Evolutionary conservation across 2,329 filamentous ascomycete genomes (phyloP).

Genomic region (Penicillium capsulatum): DNA sequence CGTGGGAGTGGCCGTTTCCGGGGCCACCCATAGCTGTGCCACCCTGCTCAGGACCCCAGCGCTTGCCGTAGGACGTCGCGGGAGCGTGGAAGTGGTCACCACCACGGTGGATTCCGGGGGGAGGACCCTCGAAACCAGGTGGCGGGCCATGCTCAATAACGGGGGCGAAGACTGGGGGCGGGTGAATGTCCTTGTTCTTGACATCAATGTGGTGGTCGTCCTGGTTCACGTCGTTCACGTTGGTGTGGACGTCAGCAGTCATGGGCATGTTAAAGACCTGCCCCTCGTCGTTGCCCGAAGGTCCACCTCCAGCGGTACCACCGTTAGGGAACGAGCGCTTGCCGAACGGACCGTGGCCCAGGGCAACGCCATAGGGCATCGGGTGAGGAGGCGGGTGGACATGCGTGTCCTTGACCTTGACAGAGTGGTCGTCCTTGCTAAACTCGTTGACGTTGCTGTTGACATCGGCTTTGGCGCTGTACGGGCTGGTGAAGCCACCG

Average conservation of each 20-base stretch:
- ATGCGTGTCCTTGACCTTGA: constrained; percentile 18
- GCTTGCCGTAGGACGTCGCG: constrained; percentile 7
- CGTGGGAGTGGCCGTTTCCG: constrained; percentile 6
- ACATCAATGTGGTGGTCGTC: constrained; percentile 21
- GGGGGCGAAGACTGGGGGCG: constrained; percentile 2
- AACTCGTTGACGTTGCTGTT: constrained; percentile 15
- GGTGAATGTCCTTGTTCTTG: constrained; percentile 17
- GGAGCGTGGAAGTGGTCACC: constrained; percentile 10
- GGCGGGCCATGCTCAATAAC: not conserved
- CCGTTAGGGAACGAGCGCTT: constrained; percentile 15
- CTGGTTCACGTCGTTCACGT: constrained; percentile 15
- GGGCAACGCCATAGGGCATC: constrained; percentile 8
- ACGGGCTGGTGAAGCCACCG: constrained; percentile 13
- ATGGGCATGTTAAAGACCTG: constrained; percentile 23
- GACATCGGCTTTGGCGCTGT: constrained; percentile 12
- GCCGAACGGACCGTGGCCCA: constrained; percentile 8
- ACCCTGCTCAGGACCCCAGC: constrained; percentile 7
- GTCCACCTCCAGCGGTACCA: constrained; percentile 20
- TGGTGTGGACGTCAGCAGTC: constrained; percentile 16
- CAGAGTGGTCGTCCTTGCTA: constrained; percentile 22
- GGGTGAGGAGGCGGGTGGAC: constrained; percentile 10
- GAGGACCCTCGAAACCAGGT: not conserved
- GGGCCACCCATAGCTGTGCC: constrained; percentile 20
- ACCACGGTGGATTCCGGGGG: not conserved
- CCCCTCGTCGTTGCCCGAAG: constrained; percentile 23